Conservation (phyloP, 2,329 filamentous ascomycete genomes). For the Hypoxylon sp. region DNA sequence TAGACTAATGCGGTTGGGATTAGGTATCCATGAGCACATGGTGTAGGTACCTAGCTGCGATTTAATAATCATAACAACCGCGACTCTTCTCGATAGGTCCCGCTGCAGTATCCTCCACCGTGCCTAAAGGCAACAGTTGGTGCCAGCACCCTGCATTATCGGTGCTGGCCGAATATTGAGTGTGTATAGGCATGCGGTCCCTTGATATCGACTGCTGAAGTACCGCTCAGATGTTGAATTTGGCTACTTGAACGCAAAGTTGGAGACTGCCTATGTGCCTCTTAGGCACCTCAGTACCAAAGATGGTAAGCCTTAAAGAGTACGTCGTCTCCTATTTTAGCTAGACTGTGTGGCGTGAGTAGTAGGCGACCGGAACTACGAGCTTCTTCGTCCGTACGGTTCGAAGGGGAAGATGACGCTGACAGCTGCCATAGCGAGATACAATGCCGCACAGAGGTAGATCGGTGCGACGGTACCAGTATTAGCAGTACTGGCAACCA, state of each 20-base stretch:
- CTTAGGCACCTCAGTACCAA: background rate
- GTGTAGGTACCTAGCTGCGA: background rate
- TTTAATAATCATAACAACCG: background rate
- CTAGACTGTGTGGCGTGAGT: background rate
- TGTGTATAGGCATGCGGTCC: background rate
- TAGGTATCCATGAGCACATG: background rate
- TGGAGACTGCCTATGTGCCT: background rate
- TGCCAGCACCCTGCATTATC: background rate
- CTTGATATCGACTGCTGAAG: background rate
- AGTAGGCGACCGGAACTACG: slow-evolving; percentile 43
- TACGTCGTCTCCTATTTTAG: background rate
- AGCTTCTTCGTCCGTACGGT: slow-evolving; percentile 70
- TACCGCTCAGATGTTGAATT: background rate
- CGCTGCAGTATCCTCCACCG: background rate
- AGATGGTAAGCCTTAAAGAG: background rate
- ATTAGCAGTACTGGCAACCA: slow-evolving; percentile 73
- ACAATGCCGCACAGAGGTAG: slow-evolving; percentile 76
- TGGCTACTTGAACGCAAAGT: background rate
- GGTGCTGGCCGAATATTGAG: background rate
- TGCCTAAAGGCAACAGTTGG: background rate
- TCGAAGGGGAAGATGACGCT: slow-evolving; percentile 74
- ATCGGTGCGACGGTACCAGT: slow-evolving; percentile 73
- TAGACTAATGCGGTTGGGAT: background rate
- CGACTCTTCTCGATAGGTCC: background rate
- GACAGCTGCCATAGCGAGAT: slow-evolving; percentile 70